Conservation (phyloP, 2,329 filamentous ascomycete genomes). For the Epichloe gansuensis region DNA sequence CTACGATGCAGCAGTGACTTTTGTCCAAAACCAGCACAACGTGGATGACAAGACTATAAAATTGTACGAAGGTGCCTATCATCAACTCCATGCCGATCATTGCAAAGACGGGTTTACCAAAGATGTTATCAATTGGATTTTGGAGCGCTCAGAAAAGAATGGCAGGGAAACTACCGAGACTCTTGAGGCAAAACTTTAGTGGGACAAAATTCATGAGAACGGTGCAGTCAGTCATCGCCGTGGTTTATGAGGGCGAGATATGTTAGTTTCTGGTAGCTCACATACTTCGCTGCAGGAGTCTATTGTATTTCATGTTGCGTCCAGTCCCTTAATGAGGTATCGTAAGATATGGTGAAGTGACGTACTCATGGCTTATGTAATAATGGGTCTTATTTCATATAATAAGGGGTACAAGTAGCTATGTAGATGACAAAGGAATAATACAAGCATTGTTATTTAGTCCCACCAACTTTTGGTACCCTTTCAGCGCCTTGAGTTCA, state of each 20-base stretch:
- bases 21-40: slow-evolving; percentile 42
- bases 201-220: neutral
- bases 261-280: no score
- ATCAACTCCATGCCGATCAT: slow-evolving; percentile 55
- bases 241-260: neutral
- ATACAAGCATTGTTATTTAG: no score
- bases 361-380: no score
- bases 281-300: no score
- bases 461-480: no score
- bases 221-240: neutral
- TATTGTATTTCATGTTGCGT: no score
- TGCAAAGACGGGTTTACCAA: slow-evolving; percentile 40
- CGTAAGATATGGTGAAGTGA: no score
- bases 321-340: no score
- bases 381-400: no score
- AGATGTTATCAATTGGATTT: slow-evolving; percentile 55
- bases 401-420: no score
- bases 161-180: slow-evolving; percentile 7
- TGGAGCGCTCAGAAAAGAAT: slow-evolving; percentile 24
- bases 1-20: slow-evolving; percentile 50
- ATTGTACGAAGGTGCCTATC: slow-evolving; percentile 64
- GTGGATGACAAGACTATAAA: slow-evolving; percentile 58
- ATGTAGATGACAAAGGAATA: no score
- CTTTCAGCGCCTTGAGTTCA: no score
- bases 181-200: slow-evolving; percentile 26